Evolutionary conservation across 2,329 filamentous ascomycete genomes (phyloP), one percentile per base, ranked within the genome.

Genomic region (Diaporthe citrichinensis): DNA sequence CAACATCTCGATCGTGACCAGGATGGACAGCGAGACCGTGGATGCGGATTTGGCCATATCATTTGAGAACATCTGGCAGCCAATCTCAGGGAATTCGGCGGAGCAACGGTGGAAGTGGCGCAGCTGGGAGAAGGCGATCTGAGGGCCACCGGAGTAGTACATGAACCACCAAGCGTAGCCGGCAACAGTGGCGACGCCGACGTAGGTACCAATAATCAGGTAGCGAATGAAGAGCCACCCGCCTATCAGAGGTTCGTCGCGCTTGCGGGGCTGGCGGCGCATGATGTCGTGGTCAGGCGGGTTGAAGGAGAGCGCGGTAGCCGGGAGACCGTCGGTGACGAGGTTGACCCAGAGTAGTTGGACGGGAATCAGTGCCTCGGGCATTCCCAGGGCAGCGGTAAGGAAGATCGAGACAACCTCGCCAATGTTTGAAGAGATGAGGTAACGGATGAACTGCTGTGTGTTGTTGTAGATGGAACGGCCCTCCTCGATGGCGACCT

Each of bases 131-230:
- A 98, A 98, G 78, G 89, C 92, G 85, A 99, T 98, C 84, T 98
- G 94, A 34, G 97, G 97, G 0, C 97, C 97, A 79, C 93, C 92
- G 12, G 92, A 86, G 87, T 98, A 96, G 88, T 94, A 98, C 94
- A 99, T 96, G 89, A 98, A 99, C 95, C 95, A 99, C 97, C 97
- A 99, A n/a, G 95, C 96, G 83, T 99, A 99, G 61, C 97, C 97
- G 81, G 94, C 95, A 28, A 99, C 97, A 4, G 97, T 99, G 72
- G 97, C 97, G 55, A 95, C 89, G 82, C 97, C 97, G 75, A 99
- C 97, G 78, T 99, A 99, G 12, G 92, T 95, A 77, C 97, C 97
- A 80, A 99, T 97, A 68, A 98, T 93, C 88, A 99, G 92, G 86
- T 99, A 99, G 72, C 97, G 93, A 90, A 98, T 95, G 88, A 99